phyloP scores from a whole-genome alignment of 2,329 filamentous ascomycete species.

The Curvularia hawaiiensis region DNA sequence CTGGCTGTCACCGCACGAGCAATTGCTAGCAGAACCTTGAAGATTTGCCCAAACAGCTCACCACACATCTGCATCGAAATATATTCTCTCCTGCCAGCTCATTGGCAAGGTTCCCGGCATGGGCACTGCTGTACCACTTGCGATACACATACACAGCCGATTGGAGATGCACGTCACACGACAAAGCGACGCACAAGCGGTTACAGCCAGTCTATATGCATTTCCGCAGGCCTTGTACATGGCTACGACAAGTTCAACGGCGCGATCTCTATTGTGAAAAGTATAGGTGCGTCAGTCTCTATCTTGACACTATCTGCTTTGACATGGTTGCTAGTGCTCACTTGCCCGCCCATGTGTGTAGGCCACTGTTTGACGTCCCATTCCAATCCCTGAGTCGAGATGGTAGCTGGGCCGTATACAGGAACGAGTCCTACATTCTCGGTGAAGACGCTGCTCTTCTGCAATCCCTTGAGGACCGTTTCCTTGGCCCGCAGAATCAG shows the following conservation, averaged over 20 bases:
- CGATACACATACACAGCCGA: neutral
- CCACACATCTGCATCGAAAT: neutral
- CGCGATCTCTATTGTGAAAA: slow-evolving; percentile 55
- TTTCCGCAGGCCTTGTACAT: neutral
- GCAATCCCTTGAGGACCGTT: slow-evolving; percentile 70
- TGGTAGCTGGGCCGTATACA: slow-evolving; percentile 75
- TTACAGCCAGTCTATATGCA: neutral
- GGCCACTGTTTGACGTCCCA: slow-evolving; percentile 90
- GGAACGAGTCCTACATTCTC: slow-evolving; percentile 88
- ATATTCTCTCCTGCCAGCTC: neutral
- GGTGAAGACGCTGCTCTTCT: slow-evolving; percentile 61
- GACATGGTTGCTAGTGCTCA: slow-evolving; percentile 58
- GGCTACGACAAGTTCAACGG: neutral
- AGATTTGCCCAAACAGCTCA: neutral
- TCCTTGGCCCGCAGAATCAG: slow-evolving; percentile 75
- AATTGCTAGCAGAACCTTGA: neutral
- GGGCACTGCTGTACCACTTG: neutral
- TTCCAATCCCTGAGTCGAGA: slow-evolving; percentile 80
- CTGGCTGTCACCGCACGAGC: slow-evolving; percentile 2
- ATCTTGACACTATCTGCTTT: slow-evolving; percentile 48
- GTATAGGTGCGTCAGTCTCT: slow-evolving; percentile 49
- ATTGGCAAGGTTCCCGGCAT: neutral
- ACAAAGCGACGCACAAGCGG: neutral
- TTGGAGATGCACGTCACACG: neutral
- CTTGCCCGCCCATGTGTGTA: slow-evolving; percentile 58